Conservation (phyloP, 179 eudicot species). For the Gypsophila paniculata region DNA sequence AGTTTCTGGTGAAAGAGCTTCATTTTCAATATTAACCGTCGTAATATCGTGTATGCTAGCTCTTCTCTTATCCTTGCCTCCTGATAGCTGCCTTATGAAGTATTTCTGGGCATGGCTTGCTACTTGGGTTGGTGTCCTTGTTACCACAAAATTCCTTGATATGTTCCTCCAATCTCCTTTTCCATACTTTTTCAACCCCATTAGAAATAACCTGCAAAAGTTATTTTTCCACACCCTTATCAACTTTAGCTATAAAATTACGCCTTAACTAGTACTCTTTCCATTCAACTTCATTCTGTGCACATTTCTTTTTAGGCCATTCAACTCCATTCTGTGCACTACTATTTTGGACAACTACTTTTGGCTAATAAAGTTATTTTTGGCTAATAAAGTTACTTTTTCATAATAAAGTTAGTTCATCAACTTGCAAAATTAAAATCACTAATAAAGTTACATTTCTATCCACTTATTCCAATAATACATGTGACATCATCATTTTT, state of each 20-base stretch:
- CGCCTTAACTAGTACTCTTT: neutral
- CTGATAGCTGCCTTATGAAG: slow-evolving; percentile 87
- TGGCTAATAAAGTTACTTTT: too few species aligned
- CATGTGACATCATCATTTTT: too few species aligned
- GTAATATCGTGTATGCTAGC: slow-evolving; percentile 98
- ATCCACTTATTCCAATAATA: too few species aligned
- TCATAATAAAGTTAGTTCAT: too few species aligned
- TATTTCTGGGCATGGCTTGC: slow-evolving; percentile 99
- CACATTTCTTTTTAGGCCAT: too few species aligned
- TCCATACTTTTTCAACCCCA: slow-evolving; percentile 94
- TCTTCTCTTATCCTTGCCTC: slow-evolving; percentile 90
- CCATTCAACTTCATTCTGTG: too few species aligned
- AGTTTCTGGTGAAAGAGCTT: slow-evolving; percentile 46
- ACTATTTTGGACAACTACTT: too few species aligned
- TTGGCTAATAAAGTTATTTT: too few species aligned
- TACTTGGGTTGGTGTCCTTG: slow-evolving; percentile 96
- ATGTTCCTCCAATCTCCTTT: slow-evolving; percentile 99
- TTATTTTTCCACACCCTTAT: slow-evolving; percentile 10
- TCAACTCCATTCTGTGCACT: too few species aligned
- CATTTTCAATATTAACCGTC: slow-evolving; percentile 66
- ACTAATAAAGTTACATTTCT: too few species aligned
- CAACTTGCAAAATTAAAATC: too few species aligned
- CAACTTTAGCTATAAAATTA: slow-evolving; percentile 23
- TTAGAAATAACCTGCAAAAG: slow-evolving; percentile 63
- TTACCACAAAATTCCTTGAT: slow-evolving; percentile 76